Evolutionary conservation across 768 basidiomycete species (phyloP).

Genomic region (Trametes maxima): DNA sequence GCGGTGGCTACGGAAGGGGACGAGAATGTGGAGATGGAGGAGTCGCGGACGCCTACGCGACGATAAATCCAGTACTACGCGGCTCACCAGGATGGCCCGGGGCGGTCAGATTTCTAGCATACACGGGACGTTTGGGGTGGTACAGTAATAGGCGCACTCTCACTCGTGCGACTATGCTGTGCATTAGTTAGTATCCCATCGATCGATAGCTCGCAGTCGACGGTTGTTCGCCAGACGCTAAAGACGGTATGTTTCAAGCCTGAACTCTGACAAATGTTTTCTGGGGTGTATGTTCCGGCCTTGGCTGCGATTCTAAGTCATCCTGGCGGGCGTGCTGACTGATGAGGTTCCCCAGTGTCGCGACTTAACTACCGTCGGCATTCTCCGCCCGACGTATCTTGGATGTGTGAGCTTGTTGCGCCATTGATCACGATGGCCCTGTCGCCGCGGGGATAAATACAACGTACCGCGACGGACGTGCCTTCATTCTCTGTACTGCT

Average conservation of each 20-base stretch:
- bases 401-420: slow-evolving; percentile 20
- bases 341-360: slow-evolving; percentile 5
- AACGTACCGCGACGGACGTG: neutral
- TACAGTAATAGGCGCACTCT: neutral
- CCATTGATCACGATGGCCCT: slow-evolving; percentile 20
- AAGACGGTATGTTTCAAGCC: no score
- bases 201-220: no score
- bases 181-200: no score
- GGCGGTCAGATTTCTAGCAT: neutral
- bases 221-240: no score
- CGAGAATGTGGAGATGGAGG: slow-evolving; percentile 69
- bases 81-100: no score
- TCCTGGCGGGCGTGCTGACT: slow-evolving; percentile 1
- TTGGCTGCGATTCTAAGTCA: neutral
- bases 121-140: neutral
- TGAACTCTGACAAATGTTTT: neutral
- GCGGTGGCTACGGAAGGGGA: slow-evolving; percentile 73
- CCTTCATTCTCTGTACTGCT: neutral
- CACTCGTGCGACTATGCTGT: no score
- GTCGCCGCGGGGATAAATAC: slow-evolving; percentile 16
- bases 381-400: slow-evolving; percentile 7
- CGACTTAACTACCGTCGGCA: slow-evolving; percentile 20
- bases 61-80: slow-evolving; percentile 7
- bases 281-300: no score
- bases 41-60: slow-evolving; percentile 29